Percentiles rank a stretch among this genome's conserved stretches.
These are phyloP conservation scores for Friedmanniomyces simplex DNA, from an alignment of 495 filamentous ascomycete genomes.

Conservation along the genomic window DNA sequence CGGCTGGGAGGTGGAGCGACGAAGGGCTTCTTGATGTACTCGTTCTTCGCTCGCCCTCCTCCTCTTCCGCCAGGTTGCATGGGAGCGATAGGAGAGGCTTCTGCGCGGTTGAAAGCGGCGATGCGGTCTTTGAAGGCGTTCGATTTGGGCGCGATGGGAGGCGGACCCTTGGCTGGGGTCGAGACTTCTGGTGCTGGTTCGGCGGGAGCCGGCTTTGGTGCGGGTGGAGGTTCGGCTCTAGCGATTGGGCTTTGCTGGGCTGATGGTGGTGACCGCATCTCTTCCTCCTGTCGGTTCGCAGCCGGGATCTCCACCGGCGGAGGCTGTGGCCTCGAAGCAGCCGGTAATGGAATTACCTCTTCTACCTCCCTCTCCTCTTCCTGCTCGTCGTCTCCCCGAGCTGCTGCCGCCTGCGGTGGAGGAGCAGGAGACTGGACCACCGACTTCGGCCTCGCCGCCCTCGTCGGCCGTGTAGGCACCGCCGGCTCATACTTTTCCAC, in stretches of 20 bases:
- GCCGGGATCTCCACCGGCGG: slow-evolving; percentile 23
- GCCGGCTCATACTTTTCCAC: slow-evolving; percentile 90
- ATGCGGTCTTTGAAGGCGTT: slow-evolving; percentile 89
- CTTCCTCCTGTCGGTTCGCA: slow-evolving; percentile 1
- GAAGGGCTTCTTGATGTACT: slow-evolving; percentile 96
- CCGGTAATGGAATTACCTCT: slow-evolving; percentile 21
- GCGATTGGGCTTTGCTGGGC: background rate
- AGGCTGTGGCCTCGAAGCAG: slow-evolving; percentile 27
- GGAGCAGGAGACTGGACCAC: slow-evolving; percentile 40
- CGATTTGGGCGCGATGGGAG: slow-evolving; percentile 71
- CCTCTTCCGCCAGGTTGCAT: slow-evolving; percentile 31
- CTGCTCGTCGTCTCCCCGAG: slow-evolving; percentile 25
- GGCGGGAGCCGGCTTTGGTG: slow-evolving; percentile 35
- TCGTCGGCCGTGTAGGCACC: slow-evolving; percentile 73
- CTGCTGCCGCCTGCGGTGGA: slow-evolving; percentile 8
- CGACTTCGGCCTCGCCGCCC: slow-evolving; percentile 61
- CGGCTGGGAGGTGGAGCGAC: slow-evolving; percentile 91
- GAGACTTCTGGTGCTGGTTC: slow-evolving; percentile 24
- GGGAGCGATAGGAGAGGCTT: slow-evolving; percentile 74
- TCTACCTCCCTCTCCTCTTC: slow-evolving; percentile 27
- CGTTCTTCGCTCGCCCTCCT: slow-evolving; percentile 25
- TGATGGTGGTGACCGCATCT: slow-evolving; percentile 15
- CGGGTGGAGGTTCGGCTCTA: slow-evolving; percentile 29
- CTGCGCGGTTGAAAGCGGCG: slow-evolving; percentile 87
- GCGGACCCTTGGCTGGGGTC: slow-evolving; percentile 38